Percentiles rank a stretch among this genome's conserved stretches.
Conservation (phyloP, 2,329 filamentous ascomycete species). For the Aspergillus sp. region DNA sequence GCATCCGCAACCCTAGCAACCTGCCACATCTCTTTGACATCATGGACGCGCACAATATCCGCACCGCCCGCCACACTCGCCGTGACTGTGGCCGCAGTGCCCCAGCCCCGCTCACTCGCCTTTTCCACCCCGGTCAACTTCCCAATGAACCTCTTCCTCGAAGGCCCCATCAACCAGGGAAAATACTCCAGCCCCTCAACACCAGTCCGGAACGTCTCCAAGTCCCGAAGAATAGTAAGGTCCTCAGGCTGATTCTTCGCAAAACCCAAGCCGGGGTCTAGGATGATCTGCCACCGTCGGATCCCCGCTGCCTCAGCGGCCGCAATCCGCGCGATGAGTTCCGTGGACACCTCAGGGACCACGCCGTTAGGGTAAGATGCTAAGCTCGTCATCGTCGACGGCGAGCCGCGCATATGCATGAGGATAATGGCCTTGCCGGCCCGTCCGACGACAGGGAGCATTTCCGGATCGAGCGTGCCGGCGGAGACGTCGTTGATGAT, state of each 20-base stretch:
- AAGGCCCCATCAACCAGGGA: slow-evolving; percentile 87
- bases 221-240: slow-evolving; percentile 69
- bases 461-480: slow-evolving; percentile 72
- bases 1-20: slow-evolving; percentile 88
- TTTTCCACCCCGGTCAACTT: slow-evolving; percentile 72
- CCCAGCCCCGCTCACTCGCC: slow-evolving; percentile 71
- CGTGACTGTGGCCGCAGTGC: slow-evolving; percentile 84
- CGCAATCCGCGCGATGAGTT: slow-evolving; percentile 68
- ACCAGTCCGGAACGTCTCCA: slow-evolving; percentile 59
- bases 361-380: slow-evolving; percentile 69
- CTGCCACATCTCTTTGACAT: slow-evolving; percentile 80
- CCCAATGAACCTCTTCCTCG: slow-evolving; percentile 87
- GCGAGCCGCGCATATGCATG: slow-evolving; percentile 93
- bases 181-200: slow-evolving; percentile 53
- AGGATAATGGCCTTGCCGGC: slow-evolving; percentile 77
- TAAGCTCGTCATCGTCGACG: slow-evolving; percentile 73
- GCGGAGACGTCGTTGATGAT: slow-evolving; percentile 95
- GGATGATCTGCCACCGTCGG: slow-evolving; percentile 86
- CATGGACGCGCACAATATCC: slow-evolving; percentile 90
- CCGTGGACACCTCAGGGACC: slow-evolving; percentile 62
- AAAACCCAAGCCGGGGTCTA: slow-evolving; percentile 93
- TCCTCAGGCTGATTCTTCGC: slow-evolving; percentile 83
- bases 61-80: slow-evolving; percentile 84
- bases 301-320: slow-evolving; percentile 81
- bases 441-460: slow-evolving; percentile 77